Evolutionary conservation across 768 basidiomycete genomes (phyloP).

Genomic region (Paxillus ammoniavirescens): DNA sequence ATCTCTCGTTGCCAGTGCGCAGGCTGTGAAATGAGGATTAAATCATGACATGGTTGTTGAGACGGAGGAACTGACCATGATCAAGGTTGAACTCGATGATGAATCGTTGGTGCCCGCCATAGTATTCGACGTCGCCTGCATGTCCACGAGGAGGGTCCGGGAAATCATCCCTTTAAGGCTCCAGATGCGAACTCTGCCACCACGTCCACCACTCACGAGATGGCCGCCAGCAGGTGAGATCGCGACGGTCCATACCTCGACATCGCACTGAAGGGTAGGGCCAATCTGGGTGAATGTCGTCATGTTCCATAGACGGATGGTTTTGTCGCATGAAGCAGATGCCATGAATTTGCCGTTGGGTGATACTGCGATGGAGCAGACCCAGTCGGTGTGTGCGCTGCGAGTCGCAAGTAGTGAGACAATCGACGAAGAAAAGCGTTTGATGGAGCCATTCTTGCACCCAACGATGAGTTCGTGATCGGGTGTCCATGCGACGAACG

Average conservation of each 20-base stretch:
- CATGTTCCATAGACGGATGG: constrained; percentile 10
- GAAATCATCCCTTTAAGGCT: not conserved
- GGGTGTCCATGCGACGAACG: not conserved
- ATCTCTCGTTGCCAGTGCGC: too few relatives aligned
- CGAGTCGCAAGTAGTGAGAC: not conserved
- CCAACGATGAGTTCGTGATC: not conserved
- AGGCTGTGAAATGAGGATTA: too few relatives aligned
- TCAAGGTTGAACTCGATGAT: too few relatives aligned
- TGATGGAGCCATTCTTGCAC: not conserved
- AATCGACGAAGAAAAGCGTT: not conserved
- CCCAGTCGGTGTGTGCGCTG: not conserved
- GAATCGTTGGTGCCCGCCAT: too few relatives aligned
- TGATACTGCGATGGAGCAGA: constrained; percentile 8
- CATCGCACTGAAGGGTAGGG: not conserved
- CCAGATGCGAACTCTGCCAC: not conserved
- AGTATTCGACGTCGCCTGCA: too few relatives aligned
- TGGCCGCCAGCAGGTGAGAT: not conserved
- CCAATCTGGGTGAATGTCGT: not conserved
- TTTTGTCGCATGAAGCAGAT: constrained; percentile 11
- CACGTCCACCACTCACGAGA: not conserved
- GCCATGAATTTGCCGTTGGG: constrained; percentile 5
- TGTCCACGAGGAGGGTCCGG: not conserved
- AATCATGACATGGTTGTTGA: too few relatives aligned
- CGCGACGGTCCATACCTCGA: not conserved
- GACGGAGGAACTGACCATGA: too few relatives aligned